Evolutionary conservation across 148 eudicot species (phyloP).

Genomic region (Diospyros kaki): DNA sequence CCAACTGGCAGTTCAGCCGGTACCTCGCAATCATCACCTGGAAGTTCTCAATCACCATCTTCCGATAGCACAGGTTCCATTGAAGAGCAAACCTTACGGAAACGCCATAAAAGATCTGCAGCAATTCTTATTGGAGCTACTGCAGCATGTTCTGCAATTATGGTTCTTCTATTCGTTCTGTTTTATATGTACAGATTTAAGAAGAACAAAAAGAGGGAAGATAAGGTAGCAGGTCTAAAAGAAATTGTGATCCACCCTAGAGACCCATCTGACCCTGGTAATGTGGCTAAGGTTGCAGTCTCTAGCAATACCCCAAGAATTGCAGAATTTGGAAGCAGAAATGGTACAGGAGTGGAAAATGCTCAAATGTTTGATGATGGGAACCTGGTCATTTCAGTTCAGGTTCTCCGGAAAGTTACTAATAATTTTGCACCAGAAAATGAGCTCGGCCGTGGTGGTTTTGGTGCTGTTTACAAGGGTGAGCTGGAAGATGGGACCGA

Average conservation of each 20-base stretch:
- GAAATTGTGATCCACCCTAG: slow-evolving; percentile 44
- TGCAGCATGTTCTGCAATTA: slow-evolving; percentile 14
- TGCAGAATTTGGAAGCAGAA: slow-evolving; percentile 23
- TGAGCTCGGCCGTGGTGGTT: slow-evolving; percentile 76
- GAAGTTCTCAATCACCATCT: slow-evolving; percentile 10
- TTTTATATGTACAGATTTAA: slow-evolving; percentile 28
- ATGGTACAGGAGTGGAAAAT: slow-evolving; percentile 20
- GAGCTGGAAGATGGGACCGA: slow-evolving; percentile 53
- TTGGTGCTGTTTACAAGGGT: slow-evolving; percentile 68
- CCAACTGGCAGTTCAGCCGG: not conserved
- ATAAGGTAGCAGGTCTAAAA: slow-evolving; percentile 20
- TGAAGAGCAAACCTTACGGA: not conserved
- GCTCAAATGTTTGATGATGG: slow-evolving; percentile 36
- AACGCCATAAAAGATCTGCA: slow-evolving; percentile 18
- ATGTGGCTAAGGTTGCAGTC: slow-evolving; percentile 43
- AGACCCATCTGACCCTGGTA: slow-evolving; percentile 35
- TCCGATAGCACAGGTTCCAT: slow-evolving; percentile 12
- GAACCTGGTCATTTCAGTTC: slow-evolving; percentile 46
- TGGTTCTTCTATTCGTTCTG: slow-evolving; percentile 23
- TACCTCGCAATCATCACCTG: slow-evolving; percentile 15
- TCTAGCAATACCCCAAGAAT: slow-evolving; percentile 22
- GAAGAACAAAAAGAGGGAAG: slow-evolving; percentile 16
- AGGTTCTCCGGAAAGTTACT: slow-evolving; percentile 54
- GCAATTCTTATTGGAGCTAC: slow-evolving; percentile 20
- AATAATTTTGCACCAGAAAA: slow-evolving; percentile 51